phyloP scores from a whole-genome alignment of 2,329 filamentous ascomycete species.

The Colletotrichum sp. region DNA sequence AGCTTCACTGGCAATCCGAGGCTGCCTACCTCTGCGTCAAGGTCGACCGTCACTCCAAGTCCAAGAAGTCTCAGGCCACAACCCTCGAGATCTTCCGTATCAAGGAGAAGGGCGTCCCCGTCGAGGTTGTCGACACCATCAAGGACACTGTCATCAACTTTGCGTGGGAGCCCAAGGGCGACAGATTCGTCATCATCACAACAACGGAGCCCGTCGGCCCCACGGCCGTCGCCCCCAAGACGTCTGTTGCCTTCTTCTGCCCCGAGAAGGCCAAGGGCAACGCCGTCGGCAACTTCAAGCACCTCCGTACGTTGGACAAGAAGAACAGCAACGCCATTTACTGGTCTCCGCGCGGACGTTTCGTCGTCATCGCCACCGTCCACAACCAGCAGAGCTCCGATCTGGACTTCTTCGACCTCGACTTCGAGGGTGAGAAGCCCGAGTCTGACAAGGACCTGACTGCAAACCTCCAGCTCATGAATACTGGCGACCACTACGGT shows the following conservation, averaged over 20 bases:
- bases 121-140: conserved; percentile 96
- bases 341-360: conserved; percentile 95
- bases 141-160: conserved; percentile 99
- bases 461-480: conserved; percentile 95
- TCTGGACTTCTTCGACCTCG: conserved; percentile 96
- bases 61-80: conserved; percentile 96
- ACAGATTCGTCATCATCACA: conserved; percentile 96
- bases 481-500: conserved; percentile 92
- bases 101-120: conserved; percentile 95
- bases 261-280: conserved; percentile 90
- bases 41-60: conserved; percentile 98
- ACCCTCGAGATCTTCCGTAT: conserved; percentile 99
- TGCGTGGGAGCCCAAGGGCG: conserved; percentile 98
- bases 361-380: conserved; percentile 93
- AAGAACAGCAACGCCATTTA: conserved; percentile 99
- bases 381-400: conserved; percentile 93
- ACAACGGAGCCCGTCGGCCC: conserved; percentile 82
- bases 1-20: conserved; percentile 98
- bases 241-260: conserved; percentile 93
- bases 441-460: conserved; percentile 93
- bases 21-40: conserved; percentile 95
- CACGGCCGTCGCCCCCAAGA: conserved; percentile 89
- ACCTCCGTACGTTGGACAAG: conserved; percentile 93
- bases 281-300: conserved; percentile 90
- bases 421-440: conserved; percentile 96